Conservation (phyloP, 1,139 yeast species). For the Sugiyamaella castrensis region DNA sequence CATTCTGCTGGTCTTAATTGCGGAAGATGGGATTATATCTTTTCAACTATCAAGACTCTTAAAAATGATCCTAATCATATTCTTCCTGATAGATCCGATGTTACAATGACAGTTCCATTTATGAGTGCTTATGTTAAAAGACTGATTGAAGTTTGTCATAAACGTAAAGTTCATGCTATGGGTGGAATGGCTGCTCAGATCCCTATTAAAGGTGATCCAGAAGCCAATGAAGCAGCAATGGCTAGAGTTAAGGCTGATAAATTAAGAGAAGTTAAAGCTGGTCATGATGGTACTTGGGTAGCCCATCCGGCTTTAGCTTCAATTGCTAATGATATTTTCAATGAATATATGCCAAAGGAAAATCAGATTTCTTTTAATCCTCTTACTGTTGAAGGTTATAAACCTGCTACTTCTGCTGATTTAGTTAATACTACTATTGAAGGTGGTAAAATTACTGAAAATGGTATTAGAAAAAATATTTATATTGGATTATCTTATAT, state of each 20-base stretch:
- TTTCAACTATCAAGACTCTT: conserved; percentile 64
- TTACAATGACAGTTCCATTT: conserved; percentile 70
- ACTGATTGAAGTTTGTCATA: conserved; percentile 65
- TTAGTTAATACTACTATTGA: conserved; percentile 65
- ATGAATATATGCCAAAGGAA: conserved; percentile 75
- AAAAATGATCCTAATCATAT: conserved; percentile 58
- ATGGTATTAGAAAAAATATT: conserved; percentile 66
- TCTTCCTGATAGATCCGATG: conserved; percentile 69
- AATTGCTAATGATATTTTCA: conserved; percentile 68
- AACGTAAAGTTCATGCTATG: conserved; percentile 72
- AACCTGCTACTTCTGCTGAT: conserved; percentile 55
- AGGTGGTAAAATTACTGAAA: conserved; percentile 62
- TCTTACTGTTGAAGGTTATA: conserved; percentile 41
- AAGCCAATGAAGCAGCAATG: conserved; percentile 61
- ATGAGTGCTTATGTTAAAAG: conserved; percentile 67
- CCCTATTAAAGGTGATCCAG: conserved; percentile 64
- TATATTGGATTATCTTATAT: conserved; percentile 69
- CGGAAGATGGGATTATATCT: conserved; percentile 79
- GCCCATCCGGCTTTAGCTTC: conserved; percentile 77
- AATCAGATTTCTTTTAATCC: conserved; percentile 63
- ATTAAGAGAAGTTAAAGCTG: conserved; percentile 66
- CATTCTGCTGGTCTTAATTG: conserved; percentile 75
- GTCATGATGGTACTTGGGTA: conserved; percentile 79
- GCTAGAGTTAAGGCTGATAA: conserved; percentile 66
- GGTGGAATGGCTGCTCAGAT: conserved; percentile 85